Percentiles rank a stretch among this genome's conserved stretches.
These are phyloP conservation scores for Chaetomium tenue DNA, from an alignment of 495 filamentous ascomycete genomes.

Conservation along the genomic window DNA sequence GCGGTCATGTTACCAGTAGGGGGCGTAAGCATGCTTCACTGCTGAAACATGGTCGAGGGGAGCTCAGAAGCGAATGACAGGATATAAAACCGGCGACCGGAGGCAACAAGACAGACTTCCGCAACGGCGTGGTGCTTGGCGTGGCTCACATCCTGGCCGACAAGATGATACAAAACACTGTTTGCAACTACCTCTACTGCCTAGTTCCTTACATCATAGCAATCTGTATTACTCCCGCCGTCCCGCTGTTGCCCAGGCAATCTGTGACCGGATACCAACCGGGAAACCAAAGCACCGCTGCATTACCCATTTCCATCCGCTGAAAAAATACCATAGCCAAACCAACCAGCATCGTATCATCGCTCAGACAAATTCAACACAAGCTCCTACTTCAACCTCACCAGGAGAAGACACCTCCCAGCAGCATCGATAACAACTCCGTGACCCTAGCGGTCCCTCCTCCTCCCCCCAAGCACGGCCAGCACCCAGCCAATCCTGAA, in stretches of 20 bases:
- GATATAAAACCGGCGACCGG: not conserved
- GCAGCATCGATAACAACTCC: not conserved
- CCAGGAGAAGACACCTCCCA: not conserved
- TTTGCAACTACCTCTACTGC: not conserved
- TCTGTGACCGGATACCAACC: not conserved
- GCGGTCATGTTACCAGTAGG: not conserved
- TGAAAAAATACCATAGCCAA: not conserved
- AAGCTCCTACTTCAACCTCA: not conserved
- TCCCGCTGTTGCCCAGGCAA: not conserved
- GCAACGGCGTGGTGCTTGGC: not conserved
- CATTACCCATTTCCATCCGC: not conserved
- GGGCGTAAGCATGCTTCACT: not conserved
- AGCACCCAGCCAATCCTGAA: conserved; percentile 10
- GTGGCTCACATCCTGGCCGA: not conserved
- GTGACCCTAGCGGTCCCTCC: not conserved
- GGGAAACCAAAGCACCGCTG: not conserved
- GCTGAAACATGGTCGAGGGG: not conserved
- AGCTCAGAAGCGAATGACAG: not conserved
- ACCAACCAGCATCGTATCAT: not conserved
- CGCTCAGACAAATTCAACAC: not conserved
- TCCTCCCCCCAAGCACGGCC: not conserved
- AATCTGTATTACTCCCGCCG: not conserved
- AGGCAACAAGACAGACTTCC: not conserved
- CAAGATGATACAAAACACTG: not conserved
- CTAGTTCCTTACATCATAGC: not conserved